Evolutionary conservation across 257 asterid species (phyloP), one percentile per base, ranked within the genome.

Genomic region (Plantago major): DNA sequence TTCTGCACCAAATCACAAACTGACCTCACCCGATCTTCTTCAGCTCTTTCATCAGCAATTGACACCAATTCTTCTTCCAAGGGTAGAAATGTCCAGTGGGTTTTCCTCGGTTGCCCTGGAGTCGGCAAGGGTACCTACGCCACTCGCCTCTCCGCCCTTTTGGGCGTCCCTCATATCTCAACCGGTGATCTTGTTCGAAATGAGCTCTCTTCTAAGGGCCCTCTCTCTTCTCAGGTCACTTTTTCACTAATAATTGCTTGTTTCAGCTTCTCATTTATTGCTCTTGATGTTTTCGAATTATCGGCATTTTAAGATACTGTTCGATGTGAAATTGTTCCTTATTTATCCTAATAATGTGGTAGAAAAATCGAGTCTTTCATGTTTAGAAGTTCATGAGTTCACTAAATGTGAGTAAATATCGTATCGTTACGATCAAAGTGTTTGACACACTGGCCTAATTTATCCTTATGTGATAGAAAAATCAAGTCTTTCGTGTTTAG

Each of bases 91-190:
- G 89, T 91, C 61, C 98, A 84, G 73, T 91, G 98, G 98, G 95
- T 88, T 11, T 91, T 91, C 73, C 79, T 91, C 6, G 98, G 98
- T 47, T 88, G 97, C 68, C 98, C 98, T 8, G 98, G 98, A 0
- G 98, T 91, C 15, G 98, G 98, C 11, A 92, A 92, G 73, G 98
- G 98, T 28, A 89, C 98, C 53, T 92, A 89, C 71, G 98, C 98
- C 16, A 71, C 90, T 63, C 87, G 97, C 15, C 85, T 92, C 0
- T 86, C 96, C 0, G 68, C 48, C 14, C 89, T 92, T 47, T 88
- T 92, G 59, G 91, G 82, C 50, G 97, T 86, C 18, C 95, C 98
- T 8, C 98, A 92, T 65, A 86, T 92, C 78, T 81, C 97, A 56
- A 92, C 98, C 55, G 98, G 98, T 37, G 98, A 92, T 76, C 98